Evolutionary conservation across 2,329 filamentous ascomycete genomes (phyloP).

Genomic region (Stagonosporopsis tanaceti): DNA sequence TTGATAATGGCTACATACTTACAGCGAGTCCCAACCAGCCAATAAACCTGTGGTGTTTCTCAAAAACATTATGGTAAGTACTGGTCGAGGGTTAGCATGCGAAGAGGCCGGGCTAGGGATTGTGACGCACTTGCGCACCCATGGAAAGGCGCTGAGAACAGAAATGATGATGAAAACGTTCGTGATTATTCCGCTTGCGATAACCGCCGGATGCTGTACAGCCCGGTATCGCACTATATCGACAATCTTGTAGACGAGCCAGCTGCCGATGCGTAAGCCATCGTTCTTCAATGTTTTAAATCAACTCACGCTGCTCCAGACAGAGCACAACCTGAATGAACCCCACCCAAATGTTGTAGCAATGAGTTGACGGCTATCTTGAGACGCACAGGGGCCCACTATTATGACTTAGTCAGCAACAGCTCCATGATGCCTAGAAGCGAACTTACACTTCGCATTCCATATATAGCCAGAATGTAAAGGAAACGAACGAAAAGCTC

Average conservation of each 20-base stretch:
- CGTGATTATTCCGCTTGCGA: conserved; percentile 44
- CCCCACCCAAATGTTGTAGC: conserved; percentile 45
- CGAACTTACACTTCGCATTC: conserved; percentile 25
- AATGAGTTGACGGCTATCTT: conserved; percentile 44
- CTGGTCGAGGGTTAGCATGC: conserved; percentile 28
- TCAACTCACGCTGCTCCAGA: conserved; percentile 43
- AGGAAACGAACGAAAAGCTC: conserved; percentile 45
- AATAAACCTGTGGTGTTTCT: conserved; percentile 47
- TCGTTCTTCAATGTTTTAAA: not conserved
- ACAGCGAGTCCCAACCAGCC: conserved; percentile 49
- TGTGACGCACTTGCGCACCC: conserved; percentile 44
- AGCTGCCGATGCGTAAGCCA: conserved; percentile 32
- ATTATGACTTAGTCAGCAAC: conserved; percentile 11
- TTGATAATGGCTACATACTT: conserved; percentile 7
- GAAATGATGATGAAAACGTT: conserved; percentile 48
- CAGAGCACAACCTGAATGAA: conserved; percentile 47
- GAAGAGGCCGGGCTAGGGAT: too few relatives aligned
- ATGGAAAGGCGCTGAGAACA: conserved; percentile 46
- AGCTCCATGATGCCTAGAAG: not conserved
- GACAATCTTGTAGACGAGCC: conserved; percentile 46
- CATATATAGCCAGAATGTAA: conserved; percentile 44
- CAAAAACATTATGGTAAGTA: conserved; percentile 48
- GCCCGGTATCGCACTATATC: conserved; percentile 46
- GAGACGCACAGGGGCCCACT: conserved; percentile 45
- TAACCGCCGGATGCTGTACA: conserved; percentile 42